Evolutionary conservation across 768 basidiomycete species (phyloP), one percentile per base, ranked within the genome.

Genomic region (Trametes cinnabarina): DNA sequence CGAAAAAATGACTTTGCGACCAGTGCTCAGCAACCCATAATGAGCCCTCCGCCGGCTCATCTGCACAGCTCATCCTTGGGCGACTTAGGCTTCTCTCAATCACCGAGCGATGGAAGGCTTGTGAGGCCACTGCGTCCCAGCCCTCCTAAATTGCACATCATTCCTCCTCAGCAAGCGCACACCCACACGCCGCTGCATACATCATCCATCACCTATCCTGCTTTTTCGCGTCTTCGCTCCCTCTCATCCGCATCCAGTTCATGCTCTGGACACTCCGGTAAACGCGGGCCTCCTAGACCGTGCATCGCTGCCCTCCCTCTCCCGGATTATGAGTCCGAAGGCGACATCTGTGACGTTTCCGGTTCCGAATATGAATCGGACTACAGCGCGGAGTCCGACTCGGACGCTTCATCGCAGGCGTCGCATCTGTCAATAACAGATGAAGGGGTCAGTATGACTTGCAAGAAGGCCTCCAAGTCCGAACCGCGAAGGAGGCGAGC

Each of bases 311-410:
- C 40, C 19, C 23, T 42, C 43, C 49, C 51, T 41, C 42, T 49
- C 42, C 46, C 39, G 9, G 52, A 58, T 14, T 54, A 25, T 11
- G 58, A 63, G 35, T 44, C 49, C 14, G 62, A 63, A 15, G 53
- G 48, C 34, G 58, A 51, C 46, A 20, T 39, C 10, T 55, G n/a
- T 42, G 26, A 26, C 11, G 43, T 23, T 12, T 55, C 58, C 1
- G 58, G 43, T 2, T 63, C 63, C 1, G 58, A 58, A 11, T 57
- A 57, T 15, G 60, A 61, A 42, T 58, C 57, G 8, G 63, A 64
- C 17, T 54, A 60, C 49, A 58, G 47, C 41, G 37, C 19, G 23
- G 44, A 37, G 11, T 40, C 50, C 9, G 59, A 51, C 14, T 44
- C 47, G 30, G 59, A 51, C 23, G 44, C 32, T 9, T 47, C 49